These are phyloP conservation scores for Ogataea pilisensis DNA, from an alignment of 805 yeast genomes.

Conservation along the genomic window DNA sequence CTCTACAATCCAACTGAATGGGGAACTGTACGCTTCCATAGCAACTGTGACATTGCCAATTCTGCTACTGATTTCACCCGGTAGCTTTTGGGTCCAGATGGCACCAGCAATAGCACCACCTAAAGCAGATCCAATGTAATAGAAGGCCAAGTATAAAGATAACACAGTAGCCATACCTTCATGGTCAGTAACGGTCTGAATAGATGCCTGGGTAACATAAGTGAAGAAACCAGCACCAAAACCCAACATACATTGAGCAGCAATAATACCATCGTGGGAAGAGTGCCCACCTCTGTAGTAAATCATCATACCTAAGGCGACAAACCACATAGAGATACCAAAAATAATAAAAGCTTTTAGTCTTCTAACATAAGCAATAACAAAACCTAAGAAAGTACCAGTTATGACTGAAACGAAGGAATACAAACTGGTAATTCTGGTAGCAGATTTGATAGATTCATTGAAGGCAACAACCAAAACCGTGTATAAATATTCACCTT, in stretches of 20 bases:
- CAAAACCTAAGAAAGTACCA: conserved; percentile 55
- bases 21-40: conserved; percentile 45
- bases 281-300: conserved; percentile 48
- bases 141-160: conserved; percentile 52
- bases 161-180: conserved; percentile 61
- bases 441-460: conserved; percentile 58
- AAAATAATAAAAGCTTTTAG: conserved; percentile 56
- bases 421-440: conserved; percentile 57
- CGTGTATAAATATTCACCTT: conserved; percentile 64
- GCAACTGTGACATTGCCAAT: conserved; percentile 39
- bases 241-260: conserved; percentile 60
- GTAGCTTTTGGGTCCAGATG: conserved; percentile 62
- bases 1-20: conserved; percentile 42
- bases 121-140: conserved; percentile 59
- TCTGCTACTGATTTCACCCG: conserved; percentile 36
- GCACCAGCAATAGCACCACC: conserved; percentile 68
- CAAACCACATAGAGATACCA: conserved; percentile 56
- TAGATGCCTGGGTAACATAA: conserved; percentile 57
- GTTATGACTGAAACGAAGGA: conserved; percentile 62
- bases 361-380: conserved; percentile 45
- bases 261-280: conserved; percentile 56
- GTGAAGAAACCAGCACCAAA: conserved; percentile 74
- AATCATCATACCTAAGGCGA: conserved; percentile 57
- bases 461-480: conserved; percentile 61
- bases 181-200: conserved; percentile 56